Evolutionary conservation across 768 basidiomycete genomes (phyloP), one percentile per base, ranked within the genome.

Genomic region (Suillus cothurnatus): DNA sequence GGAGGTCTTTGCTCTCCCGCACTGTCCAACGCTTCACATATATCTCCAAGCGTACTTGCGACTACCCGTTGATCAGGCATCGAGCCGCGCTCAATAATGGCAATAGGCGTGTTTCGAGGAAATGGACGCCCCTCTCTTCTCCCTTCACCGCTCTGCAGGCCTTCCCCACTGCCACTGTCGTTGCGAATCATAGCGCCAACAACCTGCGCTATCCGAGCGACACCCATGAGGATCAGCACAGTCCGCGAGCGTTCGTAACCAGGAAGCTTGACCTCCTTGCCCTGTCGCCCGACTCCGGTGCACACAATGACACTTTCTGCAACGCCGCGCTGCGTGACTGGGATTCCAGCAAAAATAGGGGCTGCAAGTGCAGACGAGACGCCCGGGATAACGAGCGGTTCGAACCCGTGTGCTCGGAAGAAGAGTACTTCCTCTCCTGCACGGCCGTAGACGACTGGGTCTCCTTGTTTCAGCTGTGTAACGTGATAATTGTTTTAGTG

Each of bases 311-410:
- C 86, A 0, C 87, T 88, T 69, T 98, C 95, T 0, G 96, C 91
- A 3, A 94, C 95, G 4, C 97, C 97, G 2, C 97, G 88, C 73
- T 98, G 97, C 0, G 97, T 99, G 47, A 98, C 90, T 0, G 97
- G 95, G 31, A 99, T 96, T 0, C 91, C 89, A 7, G 93, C 93
- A 73, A 96, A 92, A 0, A 88, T 85, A 2, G 97, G 97, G 0
- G 88, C 97, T 1, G 95, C 94, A 47, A 99, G 81, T 4, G 93
- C 94, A 15, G 94, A 95, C 66, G 86, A 88, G 34, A 99, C 87
- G 2, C 97, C 97, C 0, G 97, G 97, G 21, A 99, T 82, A 69
- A 98, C 86, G 66, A 93, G 79, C 5, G 91, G 87, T 68, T 94
- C 91, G 75, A 90, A 92, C 2, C 95, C 96, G 56, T 89, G 88